phyloP scores from a whole-genome alignment of 805 yeast species.

The Ogataea trehaloabstinens region DNA sequence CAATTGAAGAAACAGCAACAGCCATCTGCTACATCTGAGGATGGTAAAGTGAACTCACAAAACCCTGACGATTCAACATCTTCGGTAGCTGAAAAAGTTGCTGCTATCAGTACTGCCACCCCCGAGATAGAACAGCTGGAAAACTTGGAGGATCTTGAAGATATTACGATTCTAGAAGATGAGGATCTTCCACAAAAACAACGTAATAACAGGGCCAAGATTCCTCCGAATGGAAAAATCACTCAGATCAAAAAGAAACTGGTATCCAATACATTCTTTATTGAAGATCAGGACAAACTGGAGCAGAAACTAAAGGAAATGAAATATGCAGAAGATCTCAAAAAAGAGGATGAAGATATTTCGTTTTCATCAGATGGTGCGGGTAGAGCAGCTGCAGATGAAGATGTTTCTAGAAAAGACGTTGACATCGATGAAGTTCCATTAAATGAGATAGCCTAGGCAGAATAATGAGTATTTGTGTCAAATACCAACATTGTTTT shows the following conservation, averaged over 20 bases:
- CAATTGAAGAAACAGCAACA: conserved; percentile 40
- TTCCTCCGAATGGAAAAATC: conserved; percentile 91
- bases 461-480: neutral
- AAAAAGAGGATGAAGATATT: neutral
- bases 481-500: conserved; percentile 35
- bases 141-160: conserved; percentile 32
- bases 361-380: too few relatives aligned
- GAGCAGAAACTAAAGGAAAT: conserved; percentile 2
- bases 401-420: neutral
- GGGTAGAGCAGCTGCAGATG: too few relatives aligned
- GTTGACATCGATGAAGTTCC: neutral
- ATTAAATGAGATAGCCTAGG: neutral
- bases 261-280: conserved; percentile 51
- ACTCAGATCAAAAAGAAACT: conserved; percentile 64
- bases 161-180: conserved; percentile 70
- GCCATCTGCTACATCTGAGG: conserved; percentile 10
- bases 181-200: conserved; percentile 82
- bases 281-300: conserved; percentile 37
- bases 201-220: conserved; percentile 68
- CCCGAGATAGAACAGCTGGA: conserved; percentile 18
- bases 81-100: neutral
- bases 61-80: conserved; percentile 4
- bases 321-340: neutral
- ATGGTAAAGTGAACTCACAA: neutral
- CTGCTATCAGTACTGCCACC: neutral